A percentile compares a stretch with the other conserved stretches of the same genome.
Conservation (phyloP, 2,329 filamentous ascomycete species). For the Xenosphaeropsis pyriputrescens region DNA sequence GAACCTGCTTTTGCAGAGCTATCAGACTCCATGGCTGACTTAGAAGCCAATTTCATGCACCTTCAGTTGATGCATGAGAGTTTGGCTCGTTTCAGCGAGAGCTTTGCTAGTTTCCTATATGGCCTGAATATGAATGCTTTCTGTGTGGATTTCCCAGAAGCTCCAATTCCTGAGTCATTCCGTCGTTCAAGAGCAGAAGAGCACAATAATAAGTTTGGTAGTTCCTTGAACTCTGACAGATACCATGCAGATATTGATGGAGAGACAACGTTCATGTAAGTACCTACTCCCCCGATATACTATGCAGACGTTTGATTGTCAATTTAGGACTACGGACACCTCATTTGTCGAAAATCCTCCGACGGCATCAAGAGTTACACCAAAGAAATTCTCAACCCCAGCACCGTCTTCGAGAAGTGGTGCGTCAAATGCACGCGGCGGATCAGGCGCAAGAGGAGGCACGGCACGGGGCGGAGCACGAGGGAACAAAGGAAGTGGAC, state of each 20-base stretch:
- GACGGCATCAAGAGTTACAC: constrained; percentile 32
- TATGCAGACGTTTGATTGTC: constrained; percentile 10
- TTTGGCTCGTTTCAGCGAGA: constrained; percentile 83
- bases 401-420: constrained; percentile 11
- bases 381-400: constrained; percentile 22
- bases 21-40: constrained; percentile 82
- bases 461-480: constrained; percentile 15
- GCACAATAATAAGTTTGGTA: constrained; percentile 8
- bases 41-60: constrained; percentile 96
- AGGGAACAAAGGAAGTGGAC: constrained; percentile 17
- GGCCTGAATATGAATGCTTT: constrained; percentile 99
- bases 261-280: constrained; percentile 78
- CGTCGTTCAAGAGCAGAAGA: constrained; percentile 45
- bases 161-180: constrained; percentile 75
- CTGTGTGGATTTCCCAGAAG: constrained; percentile 94
- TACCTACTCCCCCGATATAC: constrained; percentile 3
- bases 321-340: constrained; percentile 68
- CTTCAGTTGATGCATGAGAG: constrained; percentile 96
- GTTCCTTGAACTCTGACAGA: constrained; percentile 20
- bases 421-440: constrained; percentile 1
- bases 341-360: constrained; percentile 79
- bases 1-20: constrained; percentile 90
- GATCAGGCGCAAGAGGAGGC: constrained; percentile 7
- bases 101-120: constrained; percentile 89
- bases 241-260: constrained; percentile 28